Conservation (phyloP, 352 stramenopile genomes). For the Globisporangium splendens region DNA sequence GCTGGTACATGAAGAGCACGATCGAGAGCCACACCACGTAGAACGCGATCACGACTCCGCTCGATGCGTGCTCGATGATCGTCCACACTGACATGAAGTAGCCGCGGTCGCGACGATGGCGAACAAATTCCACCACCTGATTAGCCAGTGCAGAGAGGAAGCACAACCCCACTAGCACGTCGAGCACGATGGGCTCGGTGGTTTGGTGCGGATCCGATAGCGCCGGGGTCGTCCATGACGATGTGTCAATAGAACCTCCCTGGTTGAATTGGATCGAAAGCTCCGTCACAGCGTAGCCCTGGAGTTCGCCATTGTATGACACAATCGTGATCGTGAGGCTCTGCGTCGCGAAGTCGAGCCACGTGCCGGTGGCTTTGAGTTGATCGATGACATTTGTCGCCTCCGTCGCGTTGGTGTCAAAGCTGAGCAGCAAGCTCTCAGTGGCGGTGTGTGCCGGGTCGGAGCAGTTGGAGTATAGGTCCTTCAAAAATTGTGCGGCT, state of each 20-base stretch:
- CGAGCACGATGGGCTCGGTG: conserved; percentile 17
- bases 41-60: conserved; percentile 20
- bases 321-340: conserved; percentile 42
- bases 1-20: conserved; percentile 32
- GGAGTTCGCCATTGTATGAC: conserved; percentile 52
- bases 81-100: too few relatives aligned
- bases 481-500: conserved; percentile 24
- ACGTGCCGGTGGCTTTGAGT: conserved; percentile 27
- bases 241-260: conserved; percentile 29
- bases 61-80: neutral
- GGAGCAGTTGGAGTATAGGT: conserved; percentile 47
- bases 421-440: conserved; percentile 33
- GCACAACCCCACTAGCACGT: conserved; percentile 32
- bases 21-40: conserved; percentile 35
- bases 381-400: conserved; percentile 19
- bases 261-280: conserved; percentile 30
- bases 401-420: conserved; percentile 35
- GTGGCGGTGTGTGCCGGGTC: conserved; percentile 19
- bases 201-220: conserved; percentile 34
- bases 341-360: conserved; percentile 37
- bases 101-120: neutral
- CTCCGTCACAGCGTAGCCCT: conserved; percentile 38
- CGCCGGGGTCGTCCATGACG: conserved; percentile 27
- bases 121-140: neutral
- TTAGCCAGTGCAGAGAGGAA: conserved; percentile 15